Conservation (phyloP, 306 rosid species). For the Fragaria ananassa region DNA sequence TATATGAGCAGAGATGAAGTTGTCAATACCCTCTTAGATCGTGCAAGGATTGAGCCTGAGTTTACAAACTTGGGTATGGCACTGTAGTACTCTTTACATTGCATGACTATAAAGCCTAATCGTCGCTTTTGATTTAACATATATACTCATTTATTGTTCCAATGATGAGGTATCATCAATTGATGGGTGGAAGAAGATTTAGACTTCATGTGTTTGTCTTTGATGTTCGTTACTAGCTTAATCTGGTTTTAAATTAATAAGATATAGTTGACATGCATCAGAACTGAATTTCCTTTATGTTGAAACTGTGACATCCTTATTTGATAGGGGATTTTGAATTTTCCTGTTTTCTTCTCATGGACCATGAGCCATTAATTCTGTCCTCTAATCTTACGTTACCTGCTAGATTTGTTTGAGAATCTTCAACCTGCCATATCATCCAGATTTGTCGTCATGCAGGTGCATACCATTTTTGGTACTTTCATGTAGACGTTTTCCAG, state of each 20-base stretch:
- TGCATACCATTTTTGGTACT: background rate
- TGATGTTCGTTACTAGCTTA: background rate
- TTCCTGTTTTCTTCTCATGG: background rate
- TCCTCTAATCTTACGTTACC: background rate
- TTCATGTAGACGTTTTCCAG: background rate
- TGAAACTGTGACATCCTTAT: background rate
- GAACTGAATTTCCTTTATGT: background rate
- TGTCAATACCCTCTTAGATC: constrained; percentile 1
- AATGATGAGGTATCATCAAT: background rate
- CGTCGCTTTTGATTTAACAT: background rate
- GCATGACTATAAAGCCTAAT: background rate
- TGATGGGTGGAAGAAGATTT: background rate
- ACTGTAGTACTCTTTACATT: background rate
- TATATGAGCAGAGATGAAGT: constrained; percentile 17
- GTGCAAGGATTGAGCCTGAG: constrained; percentile 18
- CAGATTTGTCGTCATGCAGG: background rate
- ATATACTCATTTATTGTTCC: background rate
- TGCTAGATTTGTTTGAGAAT: background rate
- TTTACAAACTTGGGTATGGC: constrained; percentile 22
- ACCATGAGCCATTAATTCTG: background rate
- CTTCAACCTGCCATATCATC: background rate
- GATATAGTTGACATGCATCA: background rate
- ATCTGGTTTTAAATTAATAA: background rate
- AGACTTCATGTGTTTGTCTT: background rate
- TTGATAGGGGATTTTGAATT: background rate